Evolutionary conservation across 192 early-diverging fungal species (phyloP).

Genomic region (Podila clonocystis): DNA sequence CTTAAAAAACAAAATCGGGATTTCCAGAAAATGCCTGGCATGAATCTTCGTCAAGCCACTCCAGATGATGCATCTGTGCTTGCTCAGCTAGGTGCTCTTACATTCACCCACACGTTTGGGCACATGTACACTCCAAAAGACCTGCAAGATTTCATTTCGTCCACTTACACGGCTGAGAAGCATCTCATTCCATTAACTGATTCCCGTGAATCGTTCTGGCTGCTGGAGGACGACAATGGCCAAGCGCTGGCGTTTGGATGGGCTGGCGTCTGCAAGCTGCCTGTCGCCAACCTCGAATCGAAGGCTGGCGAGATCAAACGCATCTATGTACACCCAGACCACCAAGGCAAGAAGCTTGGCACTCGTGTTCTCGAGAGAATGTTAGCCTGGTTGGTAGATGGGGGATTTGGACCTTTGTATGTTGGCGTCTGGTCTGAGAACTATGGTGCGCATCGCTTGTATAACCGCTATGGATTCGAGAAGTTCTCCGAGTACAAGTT

Average conservation of each 20-base stretch:
- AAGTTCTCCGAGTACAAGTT: slow-evolving; percentile 32
- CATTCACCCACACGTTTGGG: slow-evolving; percentile 43
- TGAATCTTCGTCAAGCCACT: slow-evolving; percentile 31
- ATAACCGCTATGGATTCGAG: slow-evolving; percentile 27
- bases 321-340: slow-evolving; percentile 35
- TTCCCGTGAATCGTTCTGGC: slow-evolving; percentile 38
- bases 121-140: slow-evolving; percentile 25
- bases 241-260: slow-evolving; percentile 31
- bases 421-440: slow-evolving; percentile 49
- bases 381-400: slow-evolving; percentile 22
- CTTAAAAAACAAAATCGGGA: background rate
- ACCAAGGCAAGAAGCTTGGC: slow-evolving; percentile 39
- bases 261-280: slow-evolving; percentile 42
- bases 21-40: slow-evolving; percentile 6
- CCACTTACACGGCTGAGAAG: slow-evolving; percentile 34
- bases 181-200: slow-evolving; percentile 28
- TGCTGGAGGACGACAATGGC: slow-evolving; percentile 33
- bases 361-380: slow-evolving; percentile 15
- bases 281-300: slow-evolving; percentile 17
- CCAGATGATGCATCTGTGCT: slow-evolving; percentile 30
- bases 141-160: slow-evolving; percentile 20
- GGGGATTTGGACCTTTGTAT: slow-evolving; percentile 24
- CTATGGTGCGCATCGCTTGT: slow-evolving; percentile 39
- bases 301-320: slow-evolving; percentile 48
- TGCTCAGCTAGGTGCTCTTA: slow-evolving; percentile 32